Conservation (phyloP, 371 early-diverging fungal genomes). For the Zancudomyces culisetae region DNA sequence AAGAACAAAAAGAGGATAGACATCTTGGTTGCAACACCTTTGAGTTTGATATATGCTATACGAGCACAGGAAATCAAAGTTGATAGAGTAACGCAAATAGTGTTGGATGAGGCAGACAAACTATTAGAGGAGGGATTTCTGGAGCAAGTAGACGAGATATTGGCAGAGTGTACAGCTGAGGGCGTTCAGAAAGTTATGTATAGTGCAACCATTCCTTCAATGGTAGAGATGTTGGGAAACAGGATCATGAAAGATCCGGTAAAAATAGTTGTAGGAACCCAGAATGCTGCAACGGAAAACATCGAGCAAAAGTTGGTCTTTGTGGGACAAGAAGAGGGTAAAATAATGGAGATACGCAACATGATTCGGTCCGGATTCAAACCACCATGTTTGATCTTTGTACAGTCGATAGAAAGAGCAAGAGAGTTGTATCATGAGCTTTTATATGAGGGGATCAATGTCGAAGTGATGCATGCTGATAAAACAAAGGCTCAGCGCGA, state of each 20-base stretch:
- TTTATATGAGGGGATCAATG: constrained; percentile 90
- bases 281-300: constrained; percentile 81
- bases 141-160: constrained; percentile 73
- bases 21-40: constrained; percentile 77
- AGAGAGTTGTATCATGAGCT: constrained; percentile 84
- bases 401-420: constrained; percentile 91
- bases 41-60: constrained; percentile 75
- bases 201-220: constrained; percentile 84
- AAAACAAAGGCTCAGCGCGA: constrained; percentile 83
- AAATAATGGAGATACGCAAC: constrained; percentile 77
- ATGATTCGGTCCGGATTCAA: constrained; percentile 55
- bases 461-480: constrained; percentile 88
- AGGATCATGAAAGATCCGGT: constrained; percentile 76
- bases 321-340: constrained; percentile 86
- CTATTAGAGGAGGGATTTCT: constrained; percentile 79
- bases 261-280: constrained; percentile 73
- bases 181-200: constrained; percentile 69
- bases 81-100: constrained; percentile 40
- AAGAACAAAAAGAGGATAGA: constrained; percentile 41
- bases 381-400: constrained; percentile 85
- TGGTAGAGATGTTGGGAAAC: constrained; percentile 75
- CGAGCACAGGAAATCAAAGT: constrained; percentile 49
- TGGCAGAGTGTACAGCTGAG: constrained; percentile 61
- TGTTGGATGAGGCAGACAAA: constrained; percentile 89
- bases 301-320: constrained; percentile 80